Evolutionary conservation across 2,329 filamentous ascomycete species (phyloP).

Genomic region (Apiospora koreana): DNA sequence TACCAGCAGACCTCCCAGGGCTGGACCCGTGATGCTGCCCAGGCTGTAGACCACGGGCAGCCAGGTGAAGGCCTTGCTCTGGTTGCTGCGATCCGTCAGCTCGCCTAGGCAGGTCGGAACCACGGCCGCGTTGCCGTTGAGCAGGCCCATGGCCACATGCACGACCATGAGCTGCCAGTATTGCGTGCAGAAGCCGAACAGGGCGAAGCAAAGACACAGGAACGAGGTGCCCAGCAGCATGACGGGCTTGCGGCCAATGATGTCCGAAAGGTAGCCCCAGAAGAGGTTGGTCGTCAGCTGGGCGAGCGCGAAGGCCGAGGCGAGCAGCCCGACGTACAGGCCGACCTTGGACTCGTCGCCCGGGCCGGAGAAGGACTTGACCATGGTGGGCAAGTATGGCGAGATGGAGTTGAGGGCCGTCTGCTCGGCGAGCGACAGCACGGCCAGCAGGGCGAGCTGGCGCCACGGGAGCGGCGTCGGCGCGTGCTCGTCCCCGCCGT

Average conservation of each 20-base stretch:
- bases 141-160: conserved; percentile 85
- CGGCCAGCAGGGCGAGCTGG: conserved; percentile 81
- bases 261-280: conserved; percentile 84
- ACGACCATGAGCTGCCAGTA: conserved; percentile 85
- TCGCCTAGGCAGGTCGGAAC: conserved; percentile 94
- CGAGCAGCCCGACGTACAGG: conserved; percentile 86
- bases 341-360: conserved; percentile 68
- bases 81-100: conserved; percentile 92
- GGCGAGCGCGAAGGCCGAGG: conserved; percentile 87
- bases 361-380: conserved; percentile 79
- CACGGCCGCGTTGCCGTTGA: conserved; percentile 94
- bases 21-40: conserved; percentile 88
- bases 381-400: conserved; percentile 93
- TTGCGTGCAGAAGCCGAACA: conserved; percentile 82
- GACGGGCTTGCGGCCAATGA: conserved; percentile 78
- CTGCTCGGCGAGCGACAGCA: conserved; percentile 91
- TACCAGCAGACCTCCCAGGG: conserved; percentile 85
- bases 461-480: conserved; percentile 77
- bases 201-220: conserved; percentile 77
- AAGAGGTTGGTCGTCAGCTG: conserved; percentile 92
- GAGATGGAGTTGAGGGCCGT: conserved; percentile 96
- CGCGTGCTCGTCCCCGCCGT: conserved; percentile 37
- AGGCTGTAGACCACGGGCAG: conserved; percentile 95
- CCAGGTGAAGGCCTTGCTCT: conserved; percentile 91
- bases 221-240: conserved; percentile 81